A percentile compares a stretch with the other conserved stretches of the same genome.
phyloP scores from a whole-genome alignment of 768 basidiomycete genomes.

The Tulasnella sp. region DNA sequence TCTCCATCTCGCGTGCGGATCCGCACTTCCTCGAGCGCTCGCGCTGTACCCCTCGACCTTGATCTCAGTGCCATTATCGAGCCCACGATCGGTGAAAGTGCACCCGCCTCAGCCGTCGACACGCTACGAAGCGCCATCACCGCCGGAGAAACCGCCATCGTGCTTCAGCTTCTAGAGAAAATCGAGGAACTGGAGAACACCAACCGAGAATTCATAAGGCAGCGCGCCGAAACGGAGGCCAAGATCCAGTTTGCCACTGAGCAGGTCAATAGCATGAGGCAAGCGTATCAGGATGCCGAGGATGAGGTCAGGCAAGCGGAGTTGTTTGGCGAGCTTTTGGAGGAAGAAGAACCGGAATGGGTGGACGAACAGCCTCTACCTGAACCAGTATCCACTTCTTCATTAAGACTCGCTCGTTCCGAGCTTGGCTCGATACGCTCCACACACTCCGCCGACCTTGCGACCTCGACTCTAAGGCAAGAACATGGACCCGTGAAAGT shows the following conservation, averaged over 20 bases:
- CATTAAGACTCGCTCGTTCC: background rate
- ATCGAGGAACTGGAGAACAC: constrained; percentile 67
- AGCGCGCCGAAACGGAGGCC: constrained; percentile 49
- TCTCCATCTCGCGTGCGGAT: background rate
- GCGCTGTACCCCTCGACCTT: background rate
- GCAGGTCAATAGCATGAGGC: constrained; percentile 58
- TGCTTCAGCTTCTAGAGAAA: constrained; percentile 61
- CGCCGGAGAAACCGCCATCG: constrained; percentile 33
- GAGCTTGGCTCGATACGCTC: background rate
- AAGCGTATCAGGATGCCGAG: constrained; percentile 55
- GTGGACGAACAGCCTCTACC: constrained; percentile 18
- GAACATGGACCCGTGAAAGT: background rate
- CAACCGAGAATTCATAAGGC: constrained; percentile 51
- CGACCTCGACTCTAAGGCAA: background rate
- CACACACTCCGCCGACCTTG: background rate
- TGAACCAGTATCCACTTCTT: background rate
- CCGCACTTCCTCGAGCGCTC: background rate
- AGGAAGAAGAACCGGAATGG: constrained; percentile 30
- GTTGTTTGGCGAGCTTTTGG: constrained; percentile 13
- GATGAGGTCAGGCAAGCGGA: constrained; percentile 24
- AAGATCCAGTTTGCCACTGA: constrained; percentile 58
- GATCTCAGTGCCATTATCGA: background rate
- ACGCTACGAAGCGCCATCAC: background rate
- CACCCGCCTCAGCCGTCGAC: background rate
- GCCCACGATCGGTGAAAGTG: background rate